These are phyloP conservation scores for Scolecobasidium constrictum DNA, from an alignment of 2,329 filamentous ascomycete species.

Conservation along the genomic window DNA sequence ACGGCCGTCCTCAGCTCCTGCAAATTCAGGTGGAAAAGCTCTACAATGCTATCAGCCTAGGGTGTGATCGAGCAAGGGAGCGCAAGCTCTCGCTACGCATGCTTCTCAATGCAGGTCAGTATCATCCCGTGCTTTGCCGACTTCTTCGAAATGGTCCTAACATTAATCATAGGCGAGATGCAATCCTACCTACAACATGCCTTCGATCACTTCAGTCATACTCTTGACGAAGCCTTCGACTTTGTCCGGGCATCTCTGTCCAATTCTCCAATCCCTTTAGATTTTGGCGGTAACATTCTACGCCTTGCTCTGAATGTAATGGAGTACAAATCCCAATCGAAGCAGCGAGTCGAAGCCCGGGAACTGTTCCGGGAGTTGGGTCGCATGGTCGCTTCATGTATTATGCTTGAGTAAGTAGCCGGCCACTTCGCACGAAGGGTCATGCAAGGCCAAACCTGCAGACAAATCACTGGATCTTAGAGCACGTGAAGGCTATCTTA, in stretches of 20 bases:
- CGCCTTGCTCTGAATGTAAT: constrained; percentile 34
- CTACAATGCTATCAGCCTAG: constrained; percentile 29
- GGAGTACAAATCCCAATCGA: constrained; percentile 16
- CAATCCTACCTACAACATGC: constrained; percentile 37
- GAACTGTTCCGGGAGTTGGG: constrained; percentile 34
- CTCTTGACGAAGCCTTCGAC: constrained; percentile 38
- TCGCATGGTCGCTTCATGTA: constrained; percentile 39
- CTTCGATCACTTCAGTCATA: constrained; percentile 38
- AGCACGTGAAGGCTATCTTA: too few species aligned
- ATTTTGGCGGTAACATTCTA: constrained; percentile 40
- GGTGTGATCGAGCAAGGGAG: constrained; percentile 29
- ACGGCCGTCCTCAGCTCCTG: constrained; percentile 36
- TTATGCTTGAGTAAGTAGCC: constrained; percentile 40
- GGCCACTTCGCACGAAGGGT: too few species aligned
- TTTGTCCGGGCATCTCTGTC: constrained; percentile 37
- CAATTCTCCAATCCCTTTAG: constrained; percentile 34
- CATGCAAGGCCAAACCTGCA: too few species aligned
- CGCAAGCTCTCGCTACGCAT: constrained; percentile 36
- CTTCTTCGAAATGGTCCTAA: too few species aligned
- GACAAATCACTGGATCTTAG: too few species aligned
- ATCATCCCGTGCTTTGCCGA: too few species aligned
- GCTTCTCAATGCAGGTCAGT: constrained; percentile 29
- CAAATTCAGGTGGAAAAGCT: constrained; percentile 38
- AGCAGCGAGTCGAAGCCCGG: constrained; percentile 11
- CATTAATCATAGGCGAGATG: constrained; percentile 25